Conservation (phyloP, 345 rosid species). For the Hibiscus mutabilis region DNA sequence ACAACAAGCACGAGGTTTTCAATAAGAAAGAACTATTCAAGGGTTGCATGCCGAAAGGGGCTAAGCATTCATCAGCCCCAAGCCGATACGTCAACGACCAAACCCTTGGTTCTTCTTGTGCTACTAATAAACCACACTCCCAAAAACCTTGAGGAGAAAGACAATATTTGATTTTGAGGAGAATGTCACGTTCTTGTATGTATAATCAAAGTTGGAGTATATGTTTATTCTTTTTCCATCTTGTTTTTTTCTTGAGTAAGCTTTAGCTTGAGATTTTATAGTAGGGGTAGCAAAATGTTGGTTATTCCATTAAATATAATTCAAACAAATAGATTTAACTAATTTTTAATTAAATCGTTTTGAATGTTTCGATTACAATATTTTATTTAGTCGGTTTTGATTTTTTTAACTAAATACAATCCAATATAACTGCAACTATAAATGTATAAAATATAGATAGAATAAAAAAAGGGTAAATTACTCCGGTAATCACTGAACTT, state of each 20-base stretch:
- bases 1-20: conserved; percentile 24
- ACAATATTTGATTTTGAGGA: neutral
- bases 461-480: no score
- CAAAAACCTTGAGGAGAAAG: conserved; percentile 12
- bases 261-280: neutral
- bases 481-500: no score
- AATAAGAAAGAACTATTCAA: conserved; percentile 35
- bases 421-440: no score
- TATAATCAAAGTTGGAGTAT: neutral
- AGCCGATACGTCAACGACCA: conserved; percentile 73
- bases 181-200: neutral
- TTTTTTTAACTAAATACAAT: no score
- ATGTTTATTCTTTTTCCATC: neutral
- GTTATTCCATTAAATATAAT: no score
- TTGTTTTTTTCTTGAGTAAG: neutral
- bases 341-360: no score
- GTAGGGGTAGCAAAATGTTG: no score
- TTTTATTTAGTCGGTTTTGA: no score
- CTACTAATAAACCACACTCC: neutral
- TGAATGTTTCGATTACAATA: no score
- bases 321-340: no score
- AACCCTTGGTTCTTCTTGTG: conserved; percentile 57
- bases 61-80: conserved; percentile 65
- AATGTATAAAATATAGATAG: no score
- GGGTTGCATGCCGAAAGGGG: conserved; percentile 81